Base-by-base conservation (phyloP, 352 stramenopile genomes). In the Globisporangium cylindrosporum region DNA sequence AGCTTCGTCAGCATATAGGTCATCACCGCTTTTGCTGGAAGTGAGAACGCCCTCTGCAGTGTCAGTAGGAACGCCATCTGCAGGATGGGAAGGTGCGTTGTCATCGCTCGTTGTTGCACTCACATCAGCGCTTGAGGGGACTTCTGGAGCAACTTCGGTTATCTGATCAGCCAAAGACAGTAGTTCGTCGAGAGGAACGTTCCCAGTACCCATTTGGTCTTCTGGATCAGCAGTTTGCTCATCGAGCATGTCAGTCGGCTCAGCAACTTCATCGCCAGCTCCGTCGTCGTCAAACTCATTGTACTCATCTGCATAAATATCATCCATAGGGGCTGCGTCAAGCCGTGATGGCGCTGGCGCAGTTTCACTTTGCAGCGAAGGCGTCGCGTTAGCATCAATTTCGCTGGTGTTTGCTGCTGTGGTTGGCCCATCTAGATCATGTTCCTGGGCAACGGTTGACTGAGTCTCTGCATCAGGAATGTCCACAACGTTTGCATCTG, bases 251-350 rank as follows among this genome's bases (percentile, higher is more conserved):
- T 80, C 72, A 55, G 57, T 38, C 38, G 69, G 43, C 36, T 79
- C 71, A 43, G 57, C 54, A 43, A 67, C 70, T 43, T 88, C 78
- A 46, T 80, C 79, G 8, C 75, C 76, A 43, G 63, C 73, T 22
- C 61, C 64, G 20, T 81, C 80, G 27, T 84, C 76, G 1, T 90
- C 81, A 67, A 89, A 89, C 49, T 91, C 81, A 22, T 71, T 78
- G 55, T 82, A 84, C 32, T 76, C 72, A 61, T 89, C 82, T 8
- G 71, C 79, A 49, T 89, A 91, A 67, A 91, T 73, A 46, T 78
- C 79, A 70, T 88, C 79, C 4, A 70, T 66, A 36, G 57, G 56
- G 1, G 64, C 55, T 5, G 18, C 20, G 38, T 46, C 58, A 62
- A 29, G 56, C 12, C 22, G 22, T 24, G 71, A 51, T 61, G 4